Base-by-base conservation (phyloP, 352 stramenopile species). In the Pythium aristosporum region DNA sequence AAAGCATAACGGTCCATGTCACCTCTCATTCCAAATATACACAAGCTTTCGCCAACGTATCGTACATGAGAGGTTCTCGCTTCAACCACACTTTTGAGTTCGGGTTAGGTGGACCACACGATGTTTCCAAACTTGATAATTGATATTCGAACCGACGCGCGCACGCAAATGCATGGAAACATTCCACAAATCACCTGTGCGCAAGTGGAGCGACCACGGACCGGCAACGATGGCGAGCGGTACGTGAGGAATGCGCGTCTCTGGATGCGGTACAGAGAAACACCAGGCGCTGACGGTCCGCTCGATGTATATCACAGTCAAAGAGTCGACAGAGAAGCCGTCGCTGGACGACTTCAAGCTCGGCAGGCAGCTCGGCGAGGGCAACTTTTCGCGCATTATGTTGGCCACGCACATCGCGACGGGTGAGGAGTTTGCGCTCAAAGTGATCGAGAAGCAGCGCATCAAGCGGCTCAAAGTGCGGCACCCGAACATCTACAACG, bases 401-500 rank as follows among this genome's bases (percentile, higher is more conserved):
- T 69, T 91, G 39, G 82, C 75, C 13, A 89, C 74, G 36, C 94
- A 98, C 78, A 96, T 90, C 61, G 73, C 80, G 0, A 98, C 94
- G 8, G 67, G 79, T 32, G 92, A 98, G 73, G 63, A 59, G 23
- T 99, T 98, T 77, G 97, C 97, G 2, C 77, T 99, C 32, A 99
- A 99, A 76, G 86, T 98, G 42, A 96, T 98, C 64, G 89, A 97
- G 64, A 97, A 96, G 71, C 74, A 89, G 65, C 82, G 87, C 58
- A 83, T 96, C 41, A 92, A 93, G 61, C 79, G 88, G 5, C 72
- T 97, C 53, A 86, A 86, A 64, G 72, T 92, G 42, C 92, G 98
- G 61, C 97, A 99, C 77, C 91, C 92, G 42, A 99, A 99, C 72
- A 96, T 99, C 12, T 96, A 97, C 73, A 99, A 99, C 76, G 97